Evolutionary conservation across 2,329 filamentous ascomycete species (phyloP).

Genomic region (Pyrenochaeta sp.): DNA sequence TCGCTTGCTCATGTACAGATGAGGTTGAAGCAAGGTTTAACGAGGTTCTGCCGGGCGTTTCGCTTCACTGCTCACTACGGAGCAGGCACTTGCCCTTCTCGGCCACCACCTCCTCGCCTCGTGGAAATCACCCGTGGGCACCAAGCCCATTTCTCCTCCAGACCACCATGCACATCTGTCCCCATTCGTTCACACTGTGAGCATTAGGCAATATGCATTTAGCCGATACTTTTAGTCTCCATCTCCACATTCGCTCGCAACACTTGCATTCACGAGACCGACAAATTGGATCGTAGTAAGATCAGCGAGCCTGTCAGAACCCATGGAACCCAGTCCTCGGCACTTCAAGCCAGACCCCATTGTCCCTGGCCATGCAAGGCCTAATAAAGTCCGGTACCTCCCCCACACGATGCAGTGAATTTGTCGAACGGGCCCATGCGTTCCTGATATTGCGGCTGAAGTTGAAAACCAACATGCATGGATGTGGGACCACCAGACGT

Average conservation of each 20-base stretch:
- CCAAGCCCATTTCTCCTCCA: neutral
- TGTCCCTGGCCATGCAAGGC: slow-evolving; percentile 4
- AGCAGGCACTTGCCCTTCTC: slow-evolving; percentile 18
- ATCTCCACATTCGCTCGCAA: neutral
- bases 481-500: slow-evolving; percentile 8
- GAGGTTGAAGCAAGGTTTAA: slow-evolving; percentile 27
- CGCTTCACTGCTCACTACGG: slow-evolving; percentile 15
- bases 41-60: slow-evolving; percentile 10
- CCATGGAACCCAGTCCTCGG: slow-evolving; percentile 10
- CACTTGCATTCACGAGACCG: neutral
- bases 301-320: slow-evolving; percentile 3
- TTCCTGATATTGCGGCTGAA: slow-evolving; percentile 18
- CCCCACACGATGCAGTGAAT: neutral
- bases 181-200: neutral
- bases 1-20: slow-evolving; percentile 6
- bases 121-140: slow-evolving; percentile 7
- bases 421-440: slow-evolving; percentile 8
- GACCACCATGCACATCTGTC: slow-evolving; percentile 6
- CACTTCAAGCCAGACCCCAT: slow-evolving; percentile 14
- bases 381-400: slow-evolving; percentile 4
- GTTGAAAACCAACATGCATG: neutral
- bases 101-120: neutral
- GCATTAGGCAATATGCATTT: slow-evolving; percentile 1
- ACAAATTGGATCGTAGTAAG: slow-evolving; percentile 12
- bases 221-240: slow-evolving; percentile 5